phyloP scores from a whole-genome alignment of 83 land plant genomes.

The Picea abies region DNA sequence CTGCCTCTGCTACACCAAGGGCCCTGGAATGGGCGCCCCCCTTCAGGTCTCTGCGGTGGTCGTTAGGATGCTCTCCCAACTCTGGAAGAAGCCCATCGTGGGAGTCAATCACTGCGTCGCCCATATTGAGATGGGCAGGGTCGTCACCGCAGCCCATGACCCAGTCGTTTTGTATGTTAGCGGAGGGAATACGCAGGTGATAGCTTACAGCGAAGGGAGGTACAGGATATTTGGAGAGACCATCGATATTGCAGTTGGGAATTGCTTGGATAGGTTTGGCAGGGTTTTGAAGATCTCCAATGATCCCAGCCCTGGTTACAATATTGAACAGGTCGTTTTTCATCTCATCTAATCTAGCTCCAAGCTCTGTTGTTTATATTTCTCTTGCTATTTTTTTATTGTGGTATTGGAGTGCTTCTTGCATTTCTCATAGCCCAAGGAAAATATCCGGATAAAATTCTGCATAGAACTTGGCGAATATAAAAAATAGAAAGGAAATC shows the following conservation, averaged over 20 bases:
- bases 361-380: not conserved
- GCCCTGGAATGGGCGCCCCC: constrained; percentile 99
- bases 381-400: not conserved
- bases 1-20: constrained; percentile 96
- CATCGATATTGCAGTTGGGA: constrained; percentile 97
- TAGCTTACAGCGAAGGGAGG: constrained; percentile 94
- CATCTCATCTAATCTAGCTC: not conserved
- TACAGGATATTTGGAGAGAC: constrained; percentile 98
- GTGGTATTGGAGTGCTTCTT: too few species aligned
- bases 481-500: too few species aligned
- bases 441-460: too few species aligned
- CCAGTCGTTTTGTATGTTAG: constrained; percentile 98
- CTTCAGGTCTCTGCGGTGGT: constrained; percentile 84
- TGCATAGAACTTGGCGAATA: too few species aligned
- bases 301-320: constrained; percentile 97
- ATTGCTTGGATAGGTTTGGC: constrained; percentile 96
- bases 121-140: constrained; percentile 97
- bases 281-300: constrained; percentile 90
- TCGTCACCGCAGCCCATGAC: constrained; percentile 91
- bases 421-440: too few species aligned
- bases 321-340: constrained; percentile 86
- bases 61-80: constrained; percentile 67
- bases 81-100: constrained; percentile 95
- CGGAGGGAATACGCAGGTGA: constrained; percentile 98
- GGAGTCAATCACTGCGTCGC: constrained; percentile 99